Evolutionary conservation across 1,284 basidiomycete species (phyloP), one percentile per base, ranked within the genome.

Genomic region (Singerocomus rubriflavus): DNA sequence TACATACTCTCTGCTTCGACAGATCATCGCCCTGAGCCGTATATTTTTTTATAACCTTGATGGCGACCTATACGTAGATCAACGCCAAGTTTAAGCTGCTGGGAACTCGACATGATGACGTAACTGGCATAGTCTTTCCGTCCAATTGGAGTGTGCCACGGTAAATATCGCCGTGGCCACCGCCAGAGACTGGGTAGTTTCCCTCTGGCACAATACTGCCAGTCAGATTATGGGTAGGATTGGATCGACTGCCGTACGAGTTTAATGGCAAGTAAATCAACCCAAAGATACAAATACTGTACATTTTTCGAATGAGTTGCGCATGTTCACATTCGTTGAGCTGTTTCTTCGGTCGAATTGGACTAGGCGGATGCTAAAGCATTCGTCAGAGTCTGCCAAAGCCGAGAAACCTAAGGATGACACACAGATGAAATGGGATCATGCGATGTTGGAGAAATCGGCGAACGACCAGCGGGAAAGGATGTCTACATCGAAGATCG

Each of bases 21-120:
- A 25, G 3, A 10, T 60, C 51, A 5, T 64, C 40, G 2, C 42
- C 57, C 14, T 64, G 46, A 11, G 37, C 46, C 25, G 27, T 33
- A 43, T 65, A 63, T 29, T 33, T 50, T 35, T 60, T 64, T 5
- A 62, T 62, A 3, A 48, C 61, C 35, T 62, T 62, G 32, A 62
- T 51, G 0, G 63, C 63, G 13, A 62, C 61, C 61, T 62, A 32
- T 59, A 32, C 7, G n/a, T 29, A 5, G 4, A 39, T 27, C 13
- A n/a, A 17, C 1, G 13, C 36, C 60, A 0, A 53, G 52, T 34
- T 29, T 25, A 14, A 21, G 34, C 2, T 3, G 6, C 30, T 6
- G 10, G 16, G 9, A 14, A 30, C 2, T 16, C 8, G 13, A 41
- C 5, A 16, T 5, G 16, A 50, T 5, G 21, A 62, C 61, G 38